Percentiles rank a stretch among this genome's conserved stretches.
phyloP scores from a whole-genome alignment of 2,329 filamentous ascomycete genomes.

The Aureobasidium sp. region DNA sequence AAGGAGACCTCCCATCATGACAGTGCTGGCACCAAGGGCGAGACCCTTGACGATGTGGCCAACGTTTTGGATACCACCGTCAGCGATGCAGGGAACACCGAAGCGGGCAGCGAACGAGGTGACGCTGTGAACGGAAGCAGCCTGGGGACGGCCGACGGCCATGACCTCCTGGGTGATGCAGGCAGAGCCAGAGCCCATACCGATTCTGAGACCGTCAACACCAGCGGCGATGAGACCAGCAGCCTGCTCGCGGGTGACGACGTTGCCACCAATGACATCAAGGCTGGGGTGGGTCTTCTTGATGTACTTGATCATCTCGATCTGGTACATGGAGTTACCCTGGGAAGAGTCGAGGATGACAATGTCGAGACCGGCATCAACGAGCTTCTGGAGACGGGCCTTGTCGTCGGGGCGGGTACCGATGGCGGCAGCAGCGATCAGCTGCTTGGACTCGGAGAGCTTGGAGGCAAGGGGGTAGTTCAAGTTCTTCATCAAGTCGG shows the following conservation, averaged over 20 bases:
- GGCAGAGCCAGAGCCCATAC: constrained; percentile 96
- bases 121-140: constrained; percentile 85
- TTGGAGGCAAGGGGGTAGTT: constrained; percentile 96
- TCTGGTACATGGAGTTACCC: constrained; percentile 97
- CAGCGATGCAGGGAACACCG: constrained; percentile 94
- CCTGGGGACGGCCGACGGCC: constrained; percentile 95
- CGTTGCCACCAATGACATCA: constrained; percentile 96
- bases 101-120: constrained; percentile 83
- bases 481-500: constrained; percentile 97
- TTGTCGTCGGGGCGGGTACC: constrained; percentile 94
- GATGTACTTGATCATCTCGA: constrained; percentile 96
- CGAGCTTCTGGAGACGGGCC: constrained; percentile 71
- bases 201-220: constrained; percentile 92
- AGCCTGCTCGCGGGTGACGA: constrained; percentile 95
- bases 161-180: constrained; percentile 99
- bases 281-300: constrained; percentile 78
- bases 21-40: constrained; percentile 82
- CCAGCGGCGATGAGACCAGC: constrained; percentile 86
- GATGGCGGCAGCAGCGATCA: constrained; percentile 90
- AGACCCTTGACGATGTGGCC: constrained; percentile 99
- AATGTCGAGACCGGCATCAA: constrained; percentile 91
- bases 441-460: constrained; percentile 92
- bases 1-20: constrained; percentile 99
- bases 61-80: constrained; percentile 96
- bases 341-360: constrained; percentile 94